Evolutionary conservation across 371 early-diverging fungal species (phyloP), one percentile per base, ranked within the genome.

Genomic region (Mortierella polycephala): DNA sequence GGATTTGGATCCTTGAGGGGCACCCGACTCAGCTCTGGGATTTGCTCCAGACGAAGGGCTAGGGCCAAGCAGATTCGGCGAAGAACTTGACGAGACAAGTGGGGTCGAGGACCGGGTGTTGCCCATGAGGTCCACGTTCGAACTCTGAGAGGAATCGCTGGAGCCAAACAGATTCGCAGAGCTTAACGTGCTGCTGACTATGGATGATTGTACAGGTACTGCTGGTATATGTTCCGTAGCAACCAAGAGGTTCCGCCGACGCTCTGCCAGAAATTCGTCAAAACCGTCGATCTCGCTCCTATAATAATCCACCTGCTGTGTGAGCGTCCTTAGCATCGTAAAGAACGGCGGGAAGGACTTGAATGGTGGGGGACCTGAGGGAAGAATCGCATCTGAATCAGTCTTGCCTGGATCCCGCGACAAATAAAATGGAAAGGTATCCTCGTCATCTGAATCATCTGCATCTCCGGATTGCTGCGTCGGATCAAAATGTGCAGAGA

Each of bases 261-360:
- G 82, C 47, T 90, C 87, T 30, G 85, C 81, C n/a, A 90, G 69
- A 21, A 84, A 77, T 40, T 82, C 71, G 59, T 88, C 88, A 82
- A 90, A 90, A 1, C 67, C 69, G 23, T 84, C 85, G n/a, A 89
- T 82, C 64, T 88, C 88, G 7, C 89, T 87, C 7, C 90, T 83
- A 71, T 90, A 90, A 54, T 84, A 90, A 61, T 86, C 88, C n/a
- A 90, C 85, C 68, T 90, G 89, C 49, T 90, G 86, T 4, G 88
- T 89, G 4, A 90, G 67, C 8, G 88, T 89, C 49, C 85, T 83
- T n/a, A 90, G 75, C 50, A 90, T 69, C 1, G 89, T 88, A 60
- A 89, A 90, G 49, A 90, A 86, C 0, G 88, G 86, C 0, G 90
- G 90, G 64, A 86, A 89, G 0, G 87, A 86, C 66, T 87, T 87